Evolutionary conservation across 805 yeast genomes (phyloP).

Genomic region (Candida pseudoglaebosa): DNA sequence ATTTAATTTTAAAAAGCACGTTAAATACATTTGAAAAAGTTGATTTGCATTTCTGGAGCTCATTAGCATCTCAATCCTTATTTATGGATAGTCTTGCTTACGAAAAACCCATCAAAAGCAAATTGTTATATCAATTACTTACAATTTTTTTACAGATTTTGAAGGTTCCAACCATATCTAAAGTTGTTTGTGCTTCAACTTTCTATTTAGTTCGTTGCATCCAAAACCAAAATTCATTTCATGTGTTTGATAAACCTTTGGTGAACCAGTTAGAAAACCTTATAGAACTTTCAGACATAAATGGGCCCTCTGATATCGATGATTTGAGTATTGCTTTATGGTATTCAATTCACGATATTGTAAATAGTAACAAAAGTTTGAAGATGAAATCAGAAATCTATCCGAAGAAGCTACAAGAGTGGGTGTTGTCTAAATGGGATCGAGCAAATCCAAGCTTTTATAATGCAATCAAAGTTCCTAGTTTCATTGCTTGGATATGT

Average conservation of each 20-base stretch:
- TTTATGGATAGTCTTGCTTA: slow-evolving; percentile 6
- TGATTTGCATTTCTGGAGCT: slow-evolving; percentile 21
- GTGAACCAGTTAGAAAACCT: slow-evolving; percentile 46
- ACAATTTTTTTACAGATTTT: slow-evolving; percentile 35
- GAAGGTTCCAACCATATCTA: slow-evolving; percentile 23
- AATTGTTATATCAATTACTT: slow-evolving; percentile 17
- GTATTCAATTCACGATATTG: slow-evolving; percentile 37
- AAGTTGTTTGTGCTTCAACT: slow-evolving; percentile 31
- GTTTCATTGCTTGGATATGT: slow-evolving; percentile 44
- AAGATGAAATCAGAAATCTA: slow-evolving; percentile 21
- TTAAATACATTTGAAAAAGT: slow-evolving; percentile 19
- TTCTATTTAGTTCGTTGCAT: slow-evolving; percentile 11
- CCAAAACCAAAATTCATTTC: slow-evolving; percentile 9
- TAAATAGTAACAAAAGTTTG: slow-evolving; percentile 14
- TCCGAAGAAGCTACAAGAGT: slow-evolving; percentile 34
- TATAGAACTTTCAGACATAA: slow-evolving; percentile 51
- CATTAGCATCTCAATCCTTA: slow-evolving; percentile 18
- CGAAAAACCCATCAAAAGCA: neutral
- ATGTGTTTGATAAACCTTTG: slow-evolving; percentile 36
- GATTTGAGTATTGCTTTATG: slow-evolving; percentile 52
- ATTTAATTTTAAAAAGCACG: slow-evolving; percentile 13
- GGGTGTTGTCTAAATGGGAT: slow-evolving; percentile 51
- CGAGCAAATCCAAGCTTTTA: slow-evolving; percentile 9
- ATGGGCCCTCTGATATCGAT: slow-evolving; percentile 53
- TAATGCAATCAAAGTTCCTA: slow-evolving; percentile 17